These are phyloP conservation scores for Anisodus acutangulus DNA, from an alignment of 257 asterid species.

Conservation along the genomic window DNA sequence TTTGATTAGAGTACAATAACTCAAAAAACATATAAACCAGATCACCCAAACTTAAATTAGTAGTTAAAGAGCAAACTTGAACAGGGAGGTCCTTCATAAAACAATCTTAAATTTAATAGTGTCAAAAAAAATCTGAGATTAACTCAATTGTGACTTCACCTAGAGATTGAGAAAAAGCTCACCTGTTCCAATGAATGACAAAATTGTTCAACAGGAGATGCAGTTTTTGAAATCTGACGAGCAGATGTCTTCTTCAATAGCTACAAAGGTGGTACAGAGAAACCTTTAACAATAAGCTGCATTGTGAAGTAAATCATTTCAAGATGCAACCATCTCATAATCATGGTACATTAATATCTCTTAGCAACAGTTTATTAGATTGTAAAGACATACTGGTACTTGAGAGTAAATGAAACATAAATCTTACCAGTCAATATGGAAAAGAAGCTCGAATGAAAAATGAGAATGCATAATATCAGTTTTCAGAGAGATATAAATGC, in stretches of 20 bases:
- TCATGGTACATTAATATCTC: not conserved
- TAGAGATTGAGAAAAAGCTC: conserved; percentile 27
- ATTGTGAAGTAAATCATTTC: conserved; percentile 53
- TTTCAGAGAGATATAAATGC: not conserved
- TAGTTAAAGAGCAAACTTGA: conserved; percentile 16
- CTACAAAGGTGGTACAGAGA: conserved; percentile 72
- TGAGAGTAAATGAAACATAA: conserved; percentile 17
- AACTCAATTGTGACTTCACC: conserved; percentile 1
- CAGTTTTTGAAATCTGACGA: conserved; percentile 57
- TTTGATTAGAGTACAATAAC: not conserved
- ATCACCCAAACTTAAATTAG: not conserved
- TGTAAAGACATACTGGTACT: not conserved
- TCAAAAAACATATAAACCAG: conserved; percentile 3
- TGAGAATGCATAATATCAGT: not conserved
- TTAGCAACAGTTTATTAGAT: not conserved
- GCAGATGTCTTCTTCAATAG: conserved; percentile 76
- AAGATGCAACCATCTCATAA: conserved; percentile 42
- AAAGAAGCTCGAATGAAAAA: not conserved
- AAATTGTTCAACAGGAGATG: conserved; percentile 73
- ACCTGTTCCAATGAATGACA: conserved; percentile 73
- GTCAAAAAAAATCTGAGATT: not conserved
- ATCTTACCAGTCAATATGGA: conserved; percentile 7
- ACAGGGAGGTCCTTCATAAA: not conserved
- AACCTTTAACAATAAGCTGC: conserved; percentile 70
- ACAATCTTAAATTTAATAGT: not conserved